Conservation (phyloP, 1,284 basidiomycete genomes). For the Bondarzewia mesenterica region DNA sequence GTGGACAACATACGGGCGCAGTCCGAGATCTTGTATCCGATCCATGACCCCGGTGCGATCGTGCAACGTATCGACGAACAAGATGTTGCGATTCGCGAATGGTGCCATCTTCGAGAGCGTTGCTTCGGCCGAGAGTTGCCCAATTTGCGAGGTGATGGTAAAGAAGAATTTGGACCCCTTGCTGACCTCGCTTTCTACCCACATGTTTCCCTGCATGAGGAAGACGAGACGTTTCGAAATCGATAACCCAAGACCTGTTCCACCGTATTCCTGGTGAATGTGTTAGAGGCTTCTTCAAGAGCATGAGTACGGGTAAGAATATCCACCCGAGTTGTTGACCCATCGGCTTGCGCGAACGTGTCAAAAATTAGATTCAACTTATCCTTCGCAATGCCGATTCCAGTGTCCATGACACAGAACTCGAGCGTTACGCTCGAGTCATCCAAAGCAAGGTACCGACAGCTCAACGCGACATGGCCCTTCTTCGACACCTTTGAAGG, state of each 20-base stretch:
- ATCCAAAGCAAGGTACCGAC: slow-evolving; percentile 67
- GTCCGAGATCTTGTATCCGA: slow-evolving; percentile 75
- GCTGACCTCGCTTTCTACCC: slow-evolving; percentile 92
- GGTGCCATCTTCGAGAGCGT: slow-evolving; percentile 73
- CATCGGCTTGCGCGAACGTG: slow-evolving; percentile 98
- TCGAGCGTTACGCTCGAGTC: slow-evolving; percentile 83
- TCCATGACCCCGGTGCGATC: slow-evolving; percentile 76
- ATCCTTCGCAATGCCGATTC: slow-evolving; percentile 98
- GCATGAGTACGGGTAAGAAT: background rate
- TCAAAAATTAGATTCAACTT: slow-evolving; percentile 99
- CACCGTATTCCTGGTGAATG: slow-evolving; percentile 79
- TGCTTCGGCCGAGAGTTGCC: slow-evolving; percentile 63
- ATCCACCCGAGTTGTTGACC: slow-evolving; percentile 78
- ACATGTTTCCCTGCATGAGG: slow-evolving; percentile 98
- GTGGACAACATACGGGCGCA: slow-evolving; percentile 75
- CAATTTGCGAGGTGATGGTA: slow-evolving; percentile 83
- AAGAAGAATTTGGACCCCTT: slow-evolving; percentile 98
- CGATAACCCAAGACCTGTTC: slow-evolving; percentile 93
- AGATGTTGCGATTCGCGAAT: slow-evolving; percentile 71
- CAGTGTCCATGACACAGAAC: slow-evolving; percentile 97
- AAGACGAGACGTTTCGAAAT: slow-evolving; percentile 94
- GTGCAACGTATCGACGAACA: slow-evolving; percentile 85
- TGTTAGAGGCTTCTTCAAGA: background rate
- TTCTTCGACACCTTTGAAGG: slow-evolving; percentile 68
- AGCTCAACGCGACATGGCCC: slow-evolving; percentile 89